These are phyloP conservation scores for Ogataea dorogensis DNA, from an alignment of 805 yeast genomes.

Conservation along the genomic window DNA sequence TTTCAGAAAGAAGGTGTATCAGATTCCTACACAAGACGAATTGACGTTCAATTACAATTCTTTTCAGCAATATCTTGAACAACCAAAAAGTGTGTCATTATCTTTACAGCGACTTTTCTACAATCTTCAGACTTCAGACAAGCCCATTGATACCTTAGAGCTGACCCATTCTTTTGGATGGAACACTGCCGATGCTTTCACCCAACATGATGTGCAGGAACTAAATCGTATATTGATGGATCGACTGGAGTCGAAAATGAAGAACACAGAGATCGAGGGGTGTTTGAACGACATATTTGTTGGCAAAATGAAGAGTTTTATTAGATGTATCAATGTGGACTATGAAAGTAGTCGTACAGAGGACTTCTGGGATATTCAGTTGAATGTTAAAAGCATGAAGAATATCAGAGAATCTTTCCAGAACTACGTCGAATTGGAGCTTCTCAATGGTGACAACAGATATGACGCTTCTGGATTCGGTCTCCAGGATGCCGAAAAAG, in stretches of 20 bases:
- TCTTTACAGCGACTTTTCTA: slow-evolving; percentile 89
- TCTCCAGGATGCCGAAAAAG: slow-evolving; percentile 93
- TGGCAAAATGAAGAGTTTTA: slow-evolving; percentile 94
- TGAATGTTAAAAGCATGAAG: slow-evolving; percentile 82
- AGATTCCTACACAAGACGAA: slow-evolving; percentile 76
- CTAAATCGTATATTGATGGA: slow-evolving; percentile 95
- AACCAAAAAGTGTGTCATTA: slow-evolving; percentile 61
- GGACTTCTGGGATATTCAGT: slow-evolving; percentile 97
- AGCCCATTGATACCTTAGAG: slow-evolving; percentile 81
- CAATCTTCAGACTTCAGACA: slow-evolving; percentile 65
- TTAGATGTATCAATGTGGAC: slow-evolving; percentile 88
- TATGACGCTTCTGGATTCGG: slow-evolving; percentile 90
- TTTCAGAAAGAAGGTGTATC: slow-evolving; percentile 83
- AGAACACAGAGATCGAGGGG: slow-evolving; percentile 77
- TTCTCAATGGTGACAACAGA: slow-evolving; percentile 91
- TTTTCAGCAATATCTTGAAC: slow-evolving; percentile 31
- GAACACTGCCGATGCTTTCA: slow-evolving; percentile 93
- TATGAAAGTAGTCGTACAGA: slow-evolving; percentile 90
- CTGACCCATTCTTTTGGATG: slow-evolving; percentile 94
- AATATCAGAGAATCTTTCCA: slow-evolving; percentile 74
- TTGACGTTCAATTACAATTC: slow-evolving; percentile 33
- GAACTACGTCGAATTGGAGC: slow-evolving; percentile 84
- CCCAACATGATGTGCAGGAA: slow-evolving; percentile 98
- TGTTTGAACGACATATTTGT: slow-evolving; percentile 81
- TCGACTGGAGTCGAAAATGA: slow-evolving; percentile 85